These are phyloP conservation scores for Raddia guianensis DNA, from an alignment of 176 grass and related monocot species.

Conservation along the genomic window DNA sequence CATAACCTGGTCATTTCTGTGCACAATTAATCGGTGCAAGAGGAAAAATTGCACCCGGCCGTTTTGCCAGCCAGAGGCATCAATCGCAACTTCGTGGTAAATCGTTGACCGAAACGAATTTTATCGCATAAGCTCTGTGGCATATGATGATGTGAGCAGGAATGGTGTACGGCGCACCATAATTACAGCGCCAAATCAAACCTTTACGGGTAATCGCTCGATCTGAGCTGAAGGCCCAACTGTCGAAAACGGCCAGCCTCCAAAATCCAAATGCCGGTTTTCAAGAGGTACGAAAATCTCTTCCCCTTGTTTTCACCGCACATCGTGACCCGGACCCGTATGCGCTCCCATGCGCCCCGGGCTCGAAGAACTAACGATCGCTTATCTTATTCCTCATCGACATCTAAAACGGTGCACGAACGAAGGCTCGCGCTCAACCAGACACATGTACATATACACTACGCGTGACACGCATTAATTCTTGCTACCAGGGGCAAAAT, in stretches of 20 bases:
- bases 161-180: background rate
- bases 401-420: background rate
- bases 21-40: too few relatives aligned
- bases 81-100: too few relatives aligned
- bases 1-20: too few relatives aligned
- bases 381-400: background rate
- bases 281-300: background rate
- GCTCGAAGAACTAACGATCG: slow-evolving; percentile 1
- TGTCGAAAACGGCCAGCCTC: background rate
- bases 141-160: background rate
- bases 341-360: background rate
- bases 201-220: background rate
- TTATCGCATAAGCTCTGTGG: too few relatives aligned
- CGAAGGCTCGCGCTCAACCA: background rate
- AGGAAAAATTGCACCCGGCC: too few relatives aligned
- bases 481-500: slow-evolving; percentile 50
- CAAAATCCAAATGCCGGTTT: background rate
- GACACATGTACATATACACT: background rate
- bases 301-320: background rate
- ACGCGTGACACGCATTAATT: slow-evolving; percentile 31
- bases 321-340: background rate
- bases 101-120: too few relatives aligned
- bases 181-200: background rate
- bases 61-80: too few relatives aligned
- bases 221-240: background rate